Percentiles rank a stretch among this genome's conserved stretches.
Conservation (phyloP, 1,284 basidiomycete species). For the Grifola frondosa region DNA sequence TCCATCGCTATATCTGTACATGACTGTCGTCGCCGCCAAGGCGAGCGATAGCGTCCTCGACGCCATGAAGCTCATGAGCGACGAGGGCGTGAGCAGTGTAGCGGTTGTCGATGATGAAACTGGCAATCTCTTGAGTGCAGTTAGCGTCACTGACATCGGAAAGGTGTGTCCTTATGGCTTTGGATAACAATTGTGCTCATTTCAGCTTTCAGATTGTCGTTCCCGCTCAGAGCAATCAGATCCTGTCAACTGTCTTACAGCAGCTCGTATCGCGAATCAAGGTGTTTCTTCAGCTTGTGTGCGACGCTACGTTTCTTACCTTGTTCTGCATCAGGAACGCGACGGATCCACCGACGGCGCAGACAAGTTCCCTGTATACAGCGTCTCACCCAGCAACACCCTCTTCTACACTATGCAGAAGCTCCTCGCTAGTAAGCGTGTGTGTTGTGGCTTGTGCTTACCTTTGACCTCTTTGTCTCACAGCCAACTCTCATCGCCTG, state of each 20-base stretch:
- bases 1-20: slow-evolving; percentile 62
- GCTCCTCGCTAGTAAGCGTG: slow-evolving; percentile 67
- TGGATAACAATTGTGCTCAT: background rate
- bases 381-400: slow-evolving; percentile 59
- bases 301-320: too few relatives aligned
- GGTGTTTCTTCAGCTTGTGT: slow-evolving; percentile 35
- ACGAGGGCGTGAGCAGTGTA: slow-evolving; percentile 75
- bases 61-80: slow-evolving; percentile 79
- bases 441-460: background rate
- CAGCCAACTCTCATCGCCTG: slow-evolving; percentile 73
- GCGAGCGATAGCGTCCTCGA: slow-evolving; percentile 63
- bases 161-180: slow-evolving; percentile 43
- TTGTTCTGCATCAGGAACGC: too few relatives aligned
- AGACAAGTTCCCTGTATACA: slow-evolving; percentile 80
- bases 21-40: slow-evolving; percentile 57
- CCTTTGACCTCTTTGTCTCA: background rate
- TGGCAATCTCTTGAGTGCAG: slow-evolving; percentile 62
- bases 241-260: slow-evolving; percentile 60
- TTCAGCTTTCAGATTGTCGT: slow-evolving; percentile 54
- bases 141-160: slow-evolving; percentile 77
- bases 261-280: slow-evolving; percentile 71
- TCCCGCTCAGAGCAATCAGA: slow-evolving; percentile 72
- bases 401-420: slow-evolving; percentile 73
- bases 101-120: slow-evolving; percentile 69
- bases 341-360: slow-evolving; percentile 70